Base-by-base conservation (phyloP, 2,329 filamentous ascomycete genomes). In the Hypoxylon sp. region DNA sequence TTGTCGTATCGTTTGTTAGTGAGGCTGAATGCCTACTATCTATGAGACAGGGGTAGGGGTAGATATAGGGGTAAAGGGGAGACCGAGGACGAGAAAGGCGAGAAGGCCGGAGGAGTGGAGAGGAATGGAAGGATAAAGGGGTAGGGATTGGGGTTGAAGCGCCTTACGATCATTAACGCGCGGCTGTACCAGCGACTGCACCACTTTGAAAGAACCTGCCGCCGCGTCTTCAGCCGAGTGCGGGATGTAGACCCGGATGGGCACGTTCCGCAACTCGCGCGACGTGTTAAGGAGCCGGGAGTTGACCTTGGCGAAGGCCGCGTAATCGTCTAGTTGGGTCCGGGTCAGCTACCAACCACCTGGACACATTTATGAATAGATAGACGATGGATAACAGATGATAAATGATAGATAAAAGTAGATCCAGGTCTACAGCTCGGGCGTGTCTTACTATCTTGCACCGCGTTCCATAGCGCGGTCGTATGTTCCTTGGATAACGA, bases 161-260 rank as follows among this genome's bases (percentile, higher is more conserved):
- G 45, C 81, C 83, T 63, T 74, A 77, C 76, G 66, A 74, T 82
- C 68, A 73, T 71, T 70, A 75, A 72, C 59, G 73, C 61, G 69
- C 61, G 65, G 72, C 36, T 90, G 82, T 1, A 97, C 82, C 10
- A 94, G 87, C 2, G 90, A 88, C 80, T 98, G 95, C 45, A 97
- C 86, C 50, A 93, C 87, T 74, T 88, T 90, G 76, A 93, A 90
- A 38, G 87, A 85, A 17, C 86, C 77, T 51, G 77, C 78, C 25
- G 81, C 76, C 2, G 82, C 78, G 63, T 70, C 72, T 32, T 73
- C 72, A 7, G 75, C 62, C 19, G 86, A 83, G 0, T 92, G 88
- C 0, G 87, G 92, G 52, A 98, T 89, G 80, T 98, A 99, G 60
- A 98, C 82, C 60, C 94, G 90, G 41, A 98, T 81, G 0, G 96